These are phyloP conservation scores for Paraphoma chrysanthemicola DNA, from an alignment of 2,329 filamentous ascomycete species.

Conservation along the genomic window DNA sequence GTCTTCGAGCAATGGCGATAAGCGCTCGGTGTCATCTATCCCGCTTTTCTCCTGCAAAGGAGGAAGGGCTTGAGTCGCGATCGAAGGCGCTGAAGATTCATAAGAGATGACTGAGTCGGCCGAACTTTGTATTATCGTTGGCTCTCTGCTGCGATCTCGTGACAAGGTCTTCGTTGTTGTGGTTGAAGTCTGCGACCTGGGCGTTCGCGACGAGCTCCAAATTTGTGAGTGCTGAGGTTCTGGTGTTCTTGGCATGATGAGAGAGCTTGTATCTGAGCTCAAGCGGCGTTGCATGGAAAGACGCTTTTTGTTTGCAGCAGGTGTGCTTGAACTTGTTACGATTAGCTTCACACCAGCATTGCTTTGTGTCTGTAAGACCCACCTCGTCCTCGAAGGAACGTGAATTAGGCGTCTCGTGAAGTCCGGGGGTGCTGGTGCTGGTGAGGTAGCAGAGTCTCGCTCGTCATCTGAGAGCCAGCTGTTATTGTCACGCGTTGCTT, in stretches of 20 bases:
- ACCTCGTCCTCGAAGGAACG: conserved; percentile 47
- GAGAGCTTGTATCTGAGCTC: conserved; percentile 20
- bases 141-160: conserved; percentile 24
- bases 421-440: conserved; percentile 41
- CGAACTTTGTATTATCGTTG: conserved; percentile 38
- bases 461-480: conserved; percentile 37
- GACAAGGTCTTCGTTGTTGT: conserved; percentile 13
- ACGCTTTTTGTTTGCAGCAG: conserved; percentile 24
- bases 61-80: conserved; percentile 42
- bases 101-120: conserved; percentile 46
- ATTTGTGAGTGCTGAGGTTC: conserved; percentile 18
- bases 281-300: conserved; percentile 24
- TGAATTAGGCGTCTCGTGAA: conserved; percentile 46
- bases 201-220: conserved; percentile 21
- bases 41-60: conserved; percentile 54
- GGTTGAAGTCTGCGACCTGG: background rate
- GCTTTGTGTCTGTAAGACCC: background rate
- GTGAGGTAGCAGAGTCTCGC: conserved; percentile 16
- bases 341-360: conserved; percentile 16
- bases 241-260: conserved; percentile 22
- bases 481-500: conserved; percentile 11
- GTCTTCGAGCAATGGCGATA: conserved; percentile 59
- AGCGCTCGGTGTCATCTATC: conserved; percentile 50
- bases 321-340: conserved; percentile 27
- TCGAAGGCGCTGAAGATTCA: conserved; percentile 42